Evolutionary conservation across 805 yeast species (phyloP), one percentile per base, ranked within the genome.

Genomic region (Myxozyma geophila): DNA sequence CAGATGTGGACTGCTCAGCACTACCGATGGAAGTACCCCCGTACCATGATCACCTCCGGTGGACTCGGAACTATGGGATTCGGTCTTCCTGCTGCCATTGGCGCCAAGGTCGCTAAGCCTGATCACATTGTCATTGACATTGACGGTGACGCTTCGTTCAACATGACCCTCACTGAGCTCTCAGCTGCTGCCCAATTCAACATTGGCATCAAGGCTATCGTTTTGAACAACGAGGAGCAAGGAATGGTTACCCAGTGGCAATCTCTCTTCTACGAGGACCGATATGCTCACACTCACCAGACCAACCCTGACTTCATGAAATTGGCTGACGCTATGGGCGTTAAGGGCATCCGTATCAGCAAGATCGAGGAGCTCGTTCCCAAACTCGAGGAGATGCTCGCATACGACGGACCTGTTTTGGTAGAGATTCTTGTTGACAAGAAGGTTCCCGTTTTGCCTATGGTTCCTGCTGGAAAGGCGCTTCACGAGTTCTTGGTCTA

Each of bases 231-330:
- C 78, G 98, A 93, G 81, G 99, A 95, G 81, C 99, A 95, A 81
- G 99, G 99, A 75, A 95, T 95, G 99, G 99, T 95, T 61, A 93
- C 98, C 13, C 99, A 95, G 79, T 95, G 99, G 99, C 99, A 95
- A 81, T 89, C 97, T 12, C 81, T 95, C 67, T 95, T 95, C 82
- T 95, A 95, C 79, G 96, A 93, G 77, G 93, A 93, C 79, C 87
- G 99, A 79, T 95, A 90, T 78, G 84, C 98, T n/a, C 98, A 95
- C 79, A 93, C 99, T 28, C 98, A 95, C 80, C 99, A 95, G 81
- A 75, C 83, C 63, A 95, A 95, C 78, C 99, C 99, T 62, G 88
- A 95, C 78, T 95, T 92, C 76, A 85, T 90, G 82, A 90, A 89
- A 78, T 82, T 95, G 61, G 96, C 97, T 21, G 97, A 95, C 56